Base-by-base conservation (phyloP, 805 yeast genomes). In the Trichomonascus vanleenenianus region DNA sequence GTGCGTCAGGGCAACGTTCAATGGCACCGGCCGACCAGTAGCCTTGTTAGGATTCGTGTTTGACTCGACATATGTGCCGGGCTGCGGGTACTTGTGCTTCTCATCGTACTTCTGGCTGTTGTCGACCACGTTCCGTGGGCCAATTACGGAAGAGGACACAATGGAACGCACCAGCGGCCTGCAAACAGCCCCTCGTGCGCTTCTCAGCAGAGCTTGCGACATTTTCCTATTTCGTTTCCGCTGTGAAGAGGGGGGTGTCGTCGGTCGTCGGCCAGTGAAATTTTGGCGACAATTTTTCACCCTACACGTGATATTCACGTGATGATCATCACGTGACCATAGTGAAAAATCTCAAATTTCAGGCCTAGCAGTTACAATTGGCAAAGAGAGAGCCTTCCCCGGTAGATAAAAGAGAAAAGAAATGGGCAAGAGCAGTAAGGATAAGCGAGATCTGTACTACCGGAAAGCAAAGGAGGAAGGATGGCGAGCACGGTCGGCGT, bases 391-490 rank as follows among this genome's bases (percentile, higher is more conserved):
- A n/a, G n/a, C n/a, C n/a, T n/a, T 30, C 31, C n/a, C n/a, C n/a
- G n/a, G n/a, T n/a, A n/a, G n/a, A n/a, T n/a, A n/a, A 34, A 9
- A 34, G 6, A 15, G 27, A 5, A 11, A 12, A 12, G 39, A 19
- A 15, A 89, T 91, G 97, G 97, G 97, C 38, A 89, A 89, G 62
- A 80, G 89, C 55, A 85, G 95, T 66, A 91, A 91, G 60, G 97
- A 91, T 62, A 91, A 91, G 65, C 73, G 97, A 64, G 97, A 89
- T 65, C 67, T 89, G 48, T 91, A 89, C 66, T 55, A 58, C 53
- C 56, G 98, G 64, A 81, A 85, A 61, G 98, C 98, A 47, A 93
- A 93, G 60, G 98, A 93, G 61, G 94, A 89, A 63, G 98, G 98
- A 10, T 93, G 94, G 85, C 73, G 98, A 56, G 98, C 98, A 1